Evolutionary conservation across 108 stramenopile species (phyloP).

Genomic region (Aurantiochytrium sp.): DNA sequence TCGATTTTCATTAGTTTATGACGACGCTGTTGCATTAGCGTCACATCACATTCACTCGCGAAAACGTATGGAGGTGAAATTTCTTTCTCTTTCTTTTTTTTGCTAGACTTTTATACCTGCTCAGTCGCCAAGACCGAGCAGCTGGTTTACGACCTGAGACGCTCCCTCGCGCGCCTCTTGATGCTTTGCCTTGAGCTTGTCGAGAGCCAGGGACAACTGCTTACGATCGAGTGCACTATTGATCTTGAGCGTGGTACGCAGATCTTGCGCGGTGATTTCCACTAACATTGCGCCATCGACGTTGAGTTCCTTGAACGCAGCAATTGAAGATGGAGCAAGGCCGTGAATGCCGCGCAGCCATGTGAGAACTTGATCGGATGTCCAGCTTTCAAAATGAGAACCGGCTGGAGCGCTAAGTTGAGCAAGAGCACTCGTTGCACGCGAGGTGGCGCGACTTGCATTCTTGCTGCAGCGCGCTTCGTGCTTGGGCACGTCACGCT

Average conservation of each 20-base stretch:
- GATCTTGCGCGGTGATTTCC: not conserved
- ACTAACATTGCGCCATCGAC: not conserved
- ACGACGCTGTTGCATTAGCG: too few species aligned
- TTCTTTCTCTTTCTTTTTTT: too few species aligned
- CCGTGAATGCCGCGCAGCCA: not conserved
- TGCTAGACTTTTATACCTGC: too few species aligned
- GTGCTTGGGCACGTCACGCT: not conserved
- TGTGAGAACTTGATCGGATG: not conserved
- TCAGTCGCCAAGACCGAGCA: not conserved
- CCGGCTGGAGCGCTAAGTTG: not conserved
- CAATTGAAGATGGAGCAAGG: not conserved
- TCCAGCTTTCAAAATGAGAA: not conserved
- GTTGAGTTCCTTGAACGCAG: not conserved
- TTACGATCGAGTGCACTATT: not conserved
- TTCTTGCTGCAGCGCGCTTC: conserved; percentile 7
- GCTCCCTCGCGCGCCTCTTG: not conserved
- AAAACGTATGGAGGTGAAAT: too few species aligned
- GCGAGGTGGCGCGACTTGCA: not conserved
- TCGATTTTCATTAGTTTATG: too few species aligned
- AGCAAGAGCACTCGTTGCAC: not conserved
- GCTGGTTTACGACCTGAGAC: not conserved
- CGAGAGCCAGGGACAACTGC: not conserved
- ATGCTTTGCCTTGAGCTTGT: not conserved
- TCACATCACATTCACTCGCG: too few species aligned
- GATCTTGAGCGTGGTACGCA: not conserved